Percentiles rank a stretch among this genome's conserved stretches.
Evolutionary conservation across 2,329 filamentous ascomycete genomes (phyloP).

Genomic region (Sporothrix protearum): DNA sequence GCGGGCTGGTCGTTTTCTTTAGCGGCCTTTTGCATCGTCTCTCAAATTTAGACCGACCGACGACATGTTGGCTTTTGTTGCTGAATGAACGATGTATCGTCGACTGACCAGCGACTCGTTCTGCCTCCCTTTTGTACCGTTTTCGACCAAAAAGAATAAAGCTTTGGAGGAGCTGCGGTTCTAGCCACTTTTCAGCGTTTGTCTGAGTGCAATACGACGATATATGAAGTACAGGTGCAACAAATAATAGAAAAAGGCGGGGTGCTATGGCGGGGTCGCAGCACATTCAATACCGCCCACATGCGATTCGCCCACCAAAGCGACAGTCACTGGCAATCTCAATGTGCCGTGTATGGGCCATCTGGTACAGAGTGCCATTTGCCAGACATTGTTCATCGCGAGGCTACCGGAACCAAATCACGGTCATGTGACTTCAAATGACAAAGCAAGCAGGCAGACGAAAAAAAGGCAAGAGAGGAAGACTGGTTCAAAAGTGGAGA

Average conservation of each 20-base stretch:
- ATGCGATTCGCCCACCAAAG: neutral
- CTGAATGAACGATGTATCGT: neutral
- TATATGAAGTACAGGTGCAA: neutral
- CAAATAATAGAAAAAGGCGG: neutral
- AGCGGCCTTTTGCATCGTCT: neutral
- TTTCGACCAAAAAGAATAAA: neutral
- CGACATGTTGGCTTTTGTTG: neutral
- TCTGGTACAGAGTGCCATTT: neutral
- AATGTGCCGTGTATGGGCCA: neutral
- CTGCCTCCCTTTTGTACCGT: neutral
- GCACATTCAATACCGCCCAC: neutral
- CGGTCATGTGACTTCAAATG: neutral
- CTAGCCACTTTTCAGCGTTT: too few relatives aligned
- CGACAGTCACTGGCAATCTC: neutral
- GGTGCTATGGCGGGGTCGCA: constrained; percentile 6
- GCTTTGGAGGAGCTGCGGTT: neutral
- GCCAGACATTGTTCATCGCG: neutral
- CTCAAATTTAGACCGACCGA: constrained; percentile 14
- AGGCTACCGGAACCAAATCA: neutral
- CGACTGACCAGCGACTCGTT: neutral
- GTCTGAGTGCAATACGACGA: neutral
- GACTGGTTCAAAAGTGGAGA: neutral
- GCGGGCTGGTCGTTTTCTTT: neutral
- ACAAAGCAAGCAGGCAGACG: neutral
- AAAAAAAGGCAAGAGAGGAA: neutral